Evolutionary conservation across 2,329 filamentous ascomycete genomes (phyloP).

Genomic region (Botrytis porri): DNA sequence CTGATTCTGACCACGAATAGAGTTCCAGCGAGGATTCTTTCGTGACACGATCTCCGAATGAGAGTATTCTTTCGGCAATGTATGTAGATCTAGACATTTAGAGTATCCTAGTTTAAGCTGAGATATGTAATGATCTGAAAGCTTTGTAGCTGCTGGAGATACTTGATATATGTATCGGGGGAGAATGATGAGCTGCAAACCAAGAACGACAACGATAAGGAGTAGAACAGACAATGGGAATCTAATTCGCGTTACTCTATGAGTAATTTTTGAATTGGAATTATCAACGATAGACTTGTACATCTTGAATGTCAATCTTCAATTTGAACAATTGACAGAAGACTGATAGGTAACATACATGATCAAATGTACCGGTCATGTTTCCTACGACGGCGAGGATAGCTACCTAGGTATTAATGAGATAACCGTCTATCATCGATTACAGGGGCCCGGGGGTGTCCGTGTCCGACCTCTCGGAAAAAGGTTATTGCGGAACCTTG

Average conservation of each 20-base stretch:
- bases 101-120: slow-evolving; percentile 29
- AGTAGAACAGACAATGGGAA: slow-evolving; percentile 29
- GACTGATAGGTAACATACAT: neutral
- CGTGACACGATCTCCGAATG: slow-evolving; percentile 27
- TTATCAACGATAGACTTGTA: slow-evolving; percentile 7
- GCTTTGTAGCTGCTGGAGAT: slow-evolving; percentile 23
- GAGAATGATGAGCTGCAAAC: slow-evolving; percentile 31
- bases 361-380: neutral
- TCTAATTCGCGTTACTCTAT: slow-evolving; percentile 17
- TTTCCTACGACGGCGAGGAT: no score
- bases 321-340: neutral
- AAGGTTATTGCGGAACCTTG: neutral
- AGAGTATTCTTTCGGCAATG: slow-evolving; percentile 23
- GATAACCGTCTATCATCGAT: neutral
- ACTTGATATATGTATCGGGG: slow-evolving; percentile 29
- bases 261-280: neutral
- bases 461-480: neutral
- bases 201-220: slow-evolving; percentile 26
- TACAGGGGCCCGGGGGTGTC: no score
- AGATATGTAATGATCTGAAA: slow-evolving; percentile 29
- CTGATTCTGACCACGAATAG: slow-evolving; percentile 40
- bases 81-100: slow-evolving; percentile 33
- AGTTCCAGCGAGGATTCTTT: slow-evolving; percentile 44
- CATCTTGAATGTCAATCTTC: neutral
- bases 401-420: neutral